Conservation (phyloP, 495 filamentous ascomycete species). For the Daldinia bambusicola region DNA sequence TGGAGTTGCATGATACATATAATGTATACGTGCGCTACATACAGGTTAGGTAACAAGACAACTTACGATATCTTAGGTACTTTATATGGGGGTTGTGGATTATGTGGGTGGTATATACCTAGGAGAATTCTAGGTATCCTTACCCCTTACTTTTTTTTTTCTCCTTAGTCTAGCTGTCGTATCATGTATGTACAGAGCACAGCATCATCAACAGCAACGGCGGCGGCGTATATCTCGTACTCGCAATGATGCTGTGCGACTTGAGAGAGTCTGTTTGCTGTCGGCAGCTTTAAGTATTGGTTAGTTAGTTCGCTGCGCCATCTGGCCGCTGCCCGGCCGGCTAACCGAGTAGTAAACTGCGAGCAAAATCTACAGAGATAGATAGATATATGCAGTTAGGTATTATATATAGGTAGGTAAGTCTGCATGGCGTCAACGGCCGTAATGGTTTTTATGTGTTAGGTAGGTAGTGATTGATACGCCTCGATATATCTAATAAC, state of each 20-base stretch:
- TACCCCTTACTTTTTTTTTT: slow-evolving; percentile 35
- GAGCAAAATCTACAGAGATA: slow-evolving; percentile 8
- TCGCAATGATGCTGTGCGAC: slow-evolving; percentile 10
- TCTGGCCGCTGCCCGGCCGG: background rate
- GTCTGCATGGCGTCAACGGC: background rate
- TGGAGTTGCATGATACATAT: slow-evolving; percentile 9
- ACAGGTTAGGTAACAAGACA: background rate
- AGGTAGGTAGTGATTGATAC: background rate
- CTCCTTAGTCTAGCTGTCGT: slow-evolving; percentile 16
- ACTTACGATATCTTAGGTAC: background rate
- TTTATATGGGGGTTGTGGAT: background rate
- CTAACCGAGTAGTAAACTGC: slow-evolving; percentile 13
- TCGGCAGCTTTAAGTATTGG: background rate
- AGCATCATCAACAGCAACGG: slow-evolving; percentile 1
- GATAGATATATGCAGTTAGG: background rate
- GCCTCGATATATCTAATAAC: slow-evolving; percentile 19
- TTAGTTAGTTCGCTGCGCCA: slow-evolving; percentile 12
- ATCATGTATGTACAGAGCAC: slow-evolving; percentile 30
- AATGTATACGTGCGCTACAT: no score
- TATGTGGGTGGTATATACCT: background rate
- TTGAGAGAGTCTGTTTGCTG: slow-evolving; percentile 15
- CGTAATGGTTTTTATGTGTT: slow-evolving; percentile 1
- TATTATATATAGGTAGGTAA: background rate
- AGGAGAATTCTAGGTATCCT: slow-evolving; percentile 35
- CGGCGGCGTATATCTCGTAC: background rate